These are phyloP conservation scores for Curvularia sp. DNA, from an alignment of 2,329 filamentous ascomycete species.

Conservation along the genomic window DNA sequence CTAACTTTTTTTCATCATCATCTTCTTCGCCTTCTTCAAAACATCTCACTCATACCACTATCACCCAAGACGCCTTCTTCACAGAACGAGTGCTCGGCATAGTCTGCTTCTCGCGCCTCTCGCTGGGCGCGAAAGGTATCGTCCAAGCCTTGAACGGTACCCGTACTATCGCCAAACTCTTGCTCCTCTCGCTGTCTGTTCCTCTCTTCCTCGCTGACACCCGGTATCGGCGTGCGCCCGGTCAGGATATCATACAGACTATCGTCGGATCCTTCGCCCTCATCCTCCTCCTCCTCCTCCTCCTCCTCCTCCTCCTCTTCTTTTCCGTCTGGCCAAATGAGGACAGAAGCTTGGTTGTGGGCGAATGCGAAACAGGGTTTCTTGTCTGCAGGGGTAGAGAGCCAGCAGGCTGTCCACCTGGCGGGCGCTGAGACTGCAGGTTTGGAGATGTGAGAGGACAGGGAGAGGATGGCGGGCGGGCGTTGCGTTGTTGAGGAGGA, in stretches of 20 bases:
- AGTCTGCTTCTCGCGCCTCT: neutral
- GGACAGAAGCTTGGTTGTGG: slow-evolving; percentile 48
- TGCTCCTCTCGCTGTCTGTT: slow-evolving; percentile 16
- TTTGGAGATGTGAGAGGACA: slow-evolving; percentile 34
- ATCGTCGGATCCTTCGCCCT: slow-evolving; percentile 54
- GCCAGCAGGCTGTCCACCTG: slow-evolving; percentile 40
- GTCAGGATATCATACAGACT: slow-evolving; percentile 58
- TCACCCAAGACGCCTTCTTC: slow-evolving; percentile 34
- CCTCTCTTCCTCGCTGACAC: too few relatives aligned
- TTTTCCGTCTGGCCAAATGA: slow-evolving; percentile 54
- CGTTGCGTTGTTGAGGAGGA: slow-evolving; percentile 14
- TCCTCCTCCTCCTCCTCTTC: slow-evolving; percentile 28
- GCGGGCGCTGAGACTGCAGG: slow-evolving; percentile 29
- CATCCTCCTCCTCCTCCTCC: slow-evolving; percentile 26
- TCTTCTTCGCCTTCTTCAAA: too few relatives aligned
- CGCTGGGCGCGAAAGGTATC: slow-evolving; percentile 56
- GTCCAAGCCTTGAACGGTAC: slow-evolving; percentile 43
- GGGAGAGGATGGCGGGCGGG: slow-evolving; percentile 37
- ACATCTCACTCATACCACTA: slow-evolving; percentile 49
- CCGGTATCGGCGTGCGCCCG: slow-evolving; percentile 54
- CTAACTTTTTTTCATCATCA: neutral
- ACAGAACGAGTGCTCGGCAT: neutral
- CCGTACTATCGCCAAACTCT: slow-evolving; percentile 35
- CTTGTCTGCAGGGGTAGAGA: slow-evolving; percentile 34
- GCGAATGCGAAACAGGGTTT: slow-evolving; percentile 49